These are phyloP conservation scores for Brassica nigra DNA, from an alignment of 345 rosid genomes.

Conservation along the genomic window DNA sequence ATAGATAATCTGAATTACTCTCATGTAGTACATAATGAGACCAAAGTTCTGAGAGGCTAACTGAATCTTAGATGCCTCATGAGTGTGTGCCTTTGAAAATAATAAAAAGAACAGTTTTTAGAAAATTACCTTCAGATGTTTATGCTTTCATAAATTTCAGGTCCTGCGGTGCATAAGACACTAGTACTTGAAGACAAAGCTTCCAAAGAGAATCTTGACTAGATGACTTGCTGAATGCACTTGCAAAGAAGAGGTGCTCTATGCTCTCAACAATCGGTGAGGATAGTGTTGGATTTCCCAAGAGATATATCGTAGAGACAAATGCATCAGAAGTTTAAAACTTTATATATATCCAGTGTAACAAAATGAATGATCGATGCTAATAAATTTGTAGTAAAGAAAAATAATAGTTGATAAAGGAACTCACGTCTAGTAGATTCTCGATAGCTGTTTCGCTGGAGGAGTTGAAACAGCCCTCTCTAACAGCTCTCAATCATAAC, in stretches of 20 bases:
- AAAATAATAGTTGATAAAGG: conserved; percentile 22
- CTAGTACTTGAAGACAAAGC: background rate
- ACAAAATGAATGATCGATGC: background rate
- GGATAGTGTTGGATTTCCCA: background rate
- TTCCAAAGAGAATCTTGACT: background rate
- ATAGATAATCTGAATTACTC: no score
- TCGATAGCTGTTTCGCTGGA: conserved; percentile 33
- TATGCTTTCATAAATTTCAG: no score
- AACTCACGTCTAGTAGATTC: conserved; percentile 32
- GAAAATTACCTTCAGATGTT: no score
- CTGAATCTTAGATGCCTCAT: no score
- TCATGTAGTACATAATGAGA: no score
- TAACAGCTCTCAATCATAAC: conserved; percentile 38
- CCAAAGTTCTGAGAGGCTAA: no score
- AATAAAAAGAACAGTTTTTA: no score
- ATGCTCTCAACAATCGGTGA: background rate
- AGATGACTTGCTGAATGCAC: background rate
- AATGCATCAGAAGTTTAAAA: background rate
- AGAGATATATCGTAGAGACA: background rate
- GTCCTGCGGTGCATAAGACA: background rate
- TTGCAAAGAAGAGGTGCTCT: background rate
- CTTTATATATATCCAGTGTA: background rate
- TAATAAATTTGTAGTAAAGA: background rate
- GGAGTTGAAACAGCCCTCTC: conserved; percentile 36
- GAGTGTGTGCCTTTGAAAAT: no score